A percentile compares a stretch with the other conserved stretches of the same genome.
phyloP scores from a whole-genome alignment of 2,329 filamentous ascomycete genomes.

The Colletotrichum sansevieriae region DNA sequence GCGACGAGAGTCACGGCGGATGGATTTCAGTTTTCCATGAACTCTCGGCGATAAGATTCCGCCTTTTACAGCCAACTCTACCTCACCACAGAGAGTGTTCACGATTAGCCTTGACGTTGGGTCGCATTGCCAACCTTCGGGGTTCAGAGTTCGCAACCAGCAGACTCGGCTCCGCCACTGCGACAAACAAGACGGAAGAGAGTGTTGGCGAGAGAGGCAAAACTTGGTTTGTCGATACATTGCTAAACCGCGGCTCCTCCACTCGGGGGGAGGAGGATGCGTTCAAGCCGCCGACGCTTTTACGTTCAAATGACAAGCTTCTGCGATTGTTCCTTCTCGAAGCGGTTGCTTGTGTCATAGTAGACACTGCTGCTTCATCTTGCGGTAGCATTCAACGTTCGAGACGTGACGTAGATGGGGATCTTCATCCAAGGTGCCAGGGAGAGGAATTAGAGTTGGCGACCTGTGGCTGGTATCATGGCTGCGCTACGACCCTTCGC shows the following conservation, averaged over 20 bases:
- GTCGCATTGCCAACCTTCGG: constrained; percentile 19
- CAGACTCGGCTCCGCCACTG: constrained; percentile 28
- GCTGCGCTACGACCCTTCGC: neutral
- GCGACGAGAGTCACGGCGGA: constrained; percentile 22
- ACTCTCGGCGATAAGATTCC: constrained; percentile 24
- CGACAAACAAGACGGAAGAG: neutral
- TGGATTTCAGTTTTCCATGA: constrained; percentile 23
- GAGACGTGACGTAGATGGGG: constrained; percentile 9
- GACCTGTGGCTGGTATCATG: neutral
- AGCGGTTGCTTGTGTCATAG: neutral
- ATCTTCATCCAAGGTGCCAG: neutral
- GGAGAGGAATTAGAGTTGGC: too few relatives aligned
- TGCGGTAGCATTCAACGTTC: neutral
- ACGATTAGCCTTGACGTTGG: neutral
- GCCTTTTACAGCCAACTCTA: constrained; percentile 11
- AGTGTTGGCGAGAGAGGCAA: neutral
- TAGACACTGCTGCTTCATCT: neutral
- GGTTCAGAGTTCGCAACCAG: constrained; percentile 21
- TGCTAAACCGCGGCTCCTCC: neutral
- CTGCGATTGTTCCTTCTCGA: constrained; percentile 1
- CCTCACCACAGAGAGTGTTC: neutral
- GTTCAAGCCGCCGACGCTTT: neutral
- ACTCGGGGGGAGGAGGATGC: neutral
- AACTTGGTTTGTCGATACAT: constrained; percentile 1
- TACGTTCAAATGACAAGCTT: neutral